phyloP scores from a whole-genome alignment of 2,329 filamentous ascomycete species.

The Parafenestella ontariensis region DNA sequence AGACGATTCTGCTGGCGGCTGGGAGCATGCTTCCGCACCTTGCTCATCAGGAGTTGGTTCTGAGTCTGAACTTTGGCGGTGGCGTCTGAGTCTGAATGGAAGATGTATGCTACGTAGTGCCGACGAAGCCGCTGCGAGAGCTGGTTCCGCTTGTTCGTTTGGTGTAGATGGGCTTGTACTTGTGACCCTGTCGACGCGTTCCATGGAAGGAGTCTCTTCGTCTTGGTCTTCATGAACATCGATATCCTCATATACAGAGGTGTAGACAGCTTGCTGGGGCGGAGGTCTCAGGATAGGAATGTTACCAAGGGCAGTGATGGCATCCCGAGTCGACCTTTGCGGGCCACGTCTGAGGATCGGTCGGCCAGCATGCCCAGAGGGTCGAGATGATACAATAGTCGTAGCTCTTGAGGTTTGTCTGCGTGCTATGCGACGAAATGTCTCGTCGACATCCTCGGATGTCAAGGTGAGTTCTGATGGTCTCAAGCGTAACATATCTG shows the following conservation, averaged over 20 bases:
- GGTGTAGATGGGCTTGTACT: conserved; percentile 1
- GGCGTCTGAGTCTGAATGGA: conserved; percentile 28
- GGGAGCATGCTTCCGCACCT: conserved; percentile 9
- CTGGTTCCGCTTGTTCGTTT: conserved; percentile 2
- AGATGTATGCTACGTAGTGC: conserved; percentile 20
- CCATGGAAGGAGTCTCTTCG: background rate
- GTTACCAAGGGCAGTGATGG: conserved; percentile 32
- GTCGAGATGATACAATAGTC: conserved; percentile 6
- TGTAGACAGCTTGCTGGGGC: conserved; percentile 30
- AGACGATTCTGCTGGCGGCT: conserved; percentile 12
- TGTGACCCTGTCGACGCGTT: conserved; percentile 8
- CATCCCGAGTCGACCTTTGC: conserved; percentile 38
- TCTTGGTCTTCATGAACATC: conserved; percentile 1
- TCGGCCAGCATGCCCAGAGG: conserved; percentile 15
- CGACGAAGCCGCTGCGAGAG: conserved; percentile 4
- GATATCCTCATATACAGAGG: conserved; percentile 26
- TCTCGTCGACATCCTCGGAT: conserved; percentile 46
- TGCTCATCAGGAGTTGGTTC: conserved; percentile 7
- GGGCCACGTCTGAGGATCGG: conserved; percentile 39
- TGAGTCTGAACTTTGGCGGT: background rate
- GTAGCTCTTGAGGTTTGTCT: conserved; percentile 23
- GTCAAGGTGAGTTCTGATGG: conserved; percentile 48
- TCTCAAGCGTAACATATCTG: conserved; percentile 44
- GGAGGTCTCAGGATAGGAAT: conserved; percentile 32
- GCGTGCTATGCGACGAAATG: conserved; percentile 39